Percentiles rank a stretch among this genome's conserved stretches.
phyloP scores from a whole-genome alignment of 208 protist genomes.

The Crithidia sp. region DNA sequence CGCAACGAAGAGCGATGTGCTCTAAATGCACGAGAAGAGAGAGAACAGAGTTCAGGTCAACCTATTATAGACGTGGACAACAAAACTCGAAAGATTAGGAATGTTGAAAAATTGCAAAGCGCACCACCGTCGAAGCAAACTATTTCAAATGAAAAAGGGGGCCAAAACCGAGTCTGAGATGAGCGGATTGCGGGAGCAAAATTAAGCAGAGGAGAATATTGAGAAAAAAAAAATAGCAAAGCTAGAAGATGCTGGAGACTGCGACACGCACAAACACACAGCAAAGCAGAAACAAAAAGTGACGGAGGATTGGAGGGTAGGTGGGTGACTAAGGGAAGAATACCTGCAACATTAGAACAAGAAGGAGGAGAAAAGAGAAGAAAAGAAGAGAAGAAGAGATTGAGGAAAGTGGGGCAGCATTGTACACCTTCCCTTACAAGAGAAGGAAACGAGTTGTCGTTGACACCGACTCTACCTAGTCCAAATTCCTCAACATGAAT shows the following conservation, averaged over 20 bases:
- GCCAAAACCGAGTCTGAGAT: too few species aligned
- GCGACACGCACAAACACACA: not conserved
- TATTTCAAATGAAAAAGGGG: not conserved
- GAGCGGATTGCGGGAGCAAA: too few species aligned
- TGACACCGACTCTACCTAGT: too few species aligned
- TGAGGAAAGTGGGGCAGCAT: too few species aligned
- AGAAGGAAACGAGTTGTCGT: too few species aligned
- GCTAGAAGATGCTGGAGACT: not conserved
- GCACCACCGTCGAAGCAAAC: not conserved
- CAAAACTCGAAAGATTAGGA: not conserved
- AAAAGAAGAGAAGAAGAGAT: not conserved
- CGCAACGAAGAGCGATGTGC: too few species aligned
- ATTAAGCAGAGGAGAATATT: not conserved
- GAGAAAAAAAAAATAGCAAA: not conserved
- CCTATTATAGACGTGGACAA: too few species aligned
- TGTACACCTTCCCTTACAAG: too few species aligned
- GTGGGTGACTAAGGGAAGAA: too few species aligned
- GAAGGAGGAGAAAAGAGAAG: not conserved
- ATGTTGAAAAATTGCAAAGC: slow-evolving; percentile 1
- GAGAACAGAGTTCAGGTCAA: too few species aligned
- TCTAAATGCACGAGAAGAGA: too few species aligned
- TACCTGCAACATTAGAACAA: not conserved
- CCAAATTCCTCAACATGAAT: not conserved
- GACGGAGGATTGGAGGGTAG: too few species aligned
- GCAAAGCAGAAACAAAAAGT: not conserved